Conservation (phyloP, 2,329 filamentous ascomycete species). For the Talaromyces verruculosus region DNA sequence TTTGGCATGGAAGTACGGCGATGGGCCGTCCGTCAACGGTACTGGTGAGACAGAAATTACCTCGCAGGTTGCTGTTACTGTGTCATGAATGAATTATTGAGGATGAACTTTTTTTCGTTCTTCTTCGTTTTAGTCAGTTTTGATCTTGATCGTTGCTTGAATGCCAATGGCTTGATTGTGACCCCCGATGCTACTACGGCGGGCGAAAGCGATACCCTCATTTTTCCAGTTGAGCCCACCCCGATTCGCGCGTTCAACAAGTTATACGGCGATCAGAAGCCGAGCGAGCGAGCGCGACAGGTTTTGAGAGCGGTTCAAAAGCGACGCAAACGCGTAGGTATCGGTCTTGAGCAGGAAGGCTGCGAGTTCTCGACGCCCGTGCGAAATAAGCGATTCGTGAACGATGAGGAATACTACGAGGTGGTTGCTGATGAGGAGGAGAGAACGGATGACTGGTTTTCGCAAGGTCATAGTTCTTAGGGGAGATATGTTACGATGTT, state of each 20-base stretch:
- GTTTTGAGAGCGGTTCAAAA: constrained; percentile 48
- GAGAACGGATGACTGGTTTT: constrained; percentile 15
- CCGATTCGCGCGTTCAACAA: constrained; percentile 44
- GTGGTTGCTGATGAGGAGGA: constrained; percentile 21
- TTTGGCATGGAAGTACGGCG: constrained; percentile 59
- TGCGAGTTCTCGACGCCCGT: constrained; percentile 54
- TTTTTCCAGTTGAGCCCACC: constrained; percentile 37
- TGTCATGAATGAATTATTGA: constrained; percentile 25
- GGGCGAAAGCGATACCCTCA: constrained; percentile 34
- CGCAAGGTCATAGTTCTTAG: constrained; percentile 1
- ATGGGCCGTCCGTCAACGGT: constrained; percentile 56
- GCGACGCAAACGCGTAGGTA: constrained; percentile 54
- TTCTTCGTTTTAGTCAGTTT: constrained; percentile 32
- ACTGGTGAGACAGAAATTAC: constrained; percentile 52
- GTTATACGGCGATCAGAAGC: constrained; percentile 43
- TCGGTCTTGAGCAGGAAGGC: constrained; percentile 55
- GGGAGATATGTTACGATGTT: background rate
- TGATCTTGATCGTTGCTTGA: constrained; percentile 49
- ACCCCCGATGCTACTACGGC: constrained; percentile 44
- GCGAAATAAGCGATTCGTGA: constrained; percentile 51
- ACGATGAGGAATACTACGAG: constrained; percentile 51
- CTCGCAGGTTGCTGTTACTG: constrained; percentile 25
- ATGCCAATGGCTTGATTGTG: constrained; percentile 49
- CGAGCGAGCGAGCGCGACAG: constrained; percentile 49
- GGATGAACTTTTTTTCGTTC: constrained; percentile 9